phyloP scores from a whole-genome alignment of 495 filamentous ascomycete genomes.

The Lentithecium fluviatile region DNA sequence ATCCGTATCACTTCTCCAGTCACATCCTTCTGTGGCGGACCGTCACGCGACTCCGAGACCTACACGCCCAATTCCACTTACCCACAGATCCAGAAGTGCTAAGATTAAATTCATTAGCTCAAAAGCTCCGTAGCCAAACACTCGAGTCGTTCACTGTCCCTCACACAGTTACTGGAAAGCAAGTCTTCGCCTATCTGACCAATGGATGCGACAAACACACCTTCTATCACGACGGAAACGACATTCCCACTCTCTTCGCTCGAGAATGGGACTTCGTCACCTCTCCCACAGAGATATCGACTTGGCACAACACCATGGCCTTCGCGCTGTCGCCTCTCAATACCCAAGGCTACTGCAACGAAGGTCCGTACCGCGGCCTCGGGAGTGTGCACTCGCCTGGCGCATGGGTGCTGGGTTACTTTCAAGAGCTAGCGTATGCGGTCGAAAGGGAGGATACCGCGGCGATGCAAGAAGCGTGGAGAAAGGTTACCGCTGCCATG shows the following conservation, averaged over 20 bases:
- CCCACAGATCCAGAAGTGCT: background rate
- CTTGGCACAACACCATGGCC: background rate
- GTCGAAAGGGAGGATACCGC: background rate
- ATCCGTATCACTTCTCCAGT: background rate
- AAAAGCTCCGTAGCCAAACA: background rate
- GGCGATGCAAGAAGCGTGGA: background rate
- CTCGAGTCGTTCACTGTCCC: background rate
- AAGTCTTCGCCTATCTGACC: background rate
- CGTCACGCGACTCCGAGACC: background rate
- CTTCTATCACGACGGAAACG: background rate
- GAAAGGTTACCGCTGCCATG: background rate
- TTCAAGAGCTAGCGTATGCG: background rate
- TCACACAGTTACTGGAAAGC: background rate
- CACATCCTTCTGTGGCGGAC: background rate
- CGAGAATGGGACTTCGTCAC: background rate
- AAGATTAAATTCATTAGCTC: background rate
- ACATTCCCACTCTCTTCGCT: background rate
- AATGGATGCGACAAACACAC: background rate
- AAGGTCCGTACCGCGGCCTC: background rate
- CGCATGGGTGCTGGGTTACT: background rate
- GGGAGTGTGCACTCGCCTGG: background rate
- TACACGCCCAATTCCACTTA: background rate
- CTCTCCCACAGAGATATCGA: background rate
- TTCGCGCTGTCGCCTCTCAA: background rate
- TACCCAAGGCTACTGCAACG: background rate